Evolutionary conservation across 106 monocot genomes (phyloP).

Genomic region (Dioscorea zingiberensis): DNA sequence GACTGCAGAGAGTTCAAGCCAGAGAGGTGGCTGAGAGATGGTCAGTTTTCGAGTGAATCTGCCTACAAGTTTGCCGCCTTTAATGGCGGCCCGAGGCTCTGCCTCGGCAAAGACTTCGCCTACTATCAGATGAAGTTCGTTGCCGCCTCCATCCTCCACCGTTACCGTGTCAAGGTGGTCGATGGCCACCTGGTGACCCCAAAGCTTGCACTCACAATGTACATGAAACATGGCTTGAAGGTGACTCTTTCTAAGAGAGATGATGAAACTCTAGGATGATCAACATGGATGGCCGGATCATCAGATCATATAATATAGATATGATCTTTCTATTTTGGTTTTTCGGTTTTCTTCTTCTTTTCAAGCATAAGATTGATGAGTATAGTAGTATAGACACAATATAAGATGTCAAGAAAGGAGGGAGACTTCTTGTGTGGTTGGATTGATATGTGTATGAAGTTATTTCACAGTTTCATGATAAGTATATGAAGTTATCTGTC

Average conservation of each 20-base stretch:
- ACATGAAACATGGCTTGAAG: conserved; percentile 85
- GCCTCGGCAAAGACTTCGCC: conserved; percentile 92
- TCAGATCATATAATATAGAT: too few relatives aligned
- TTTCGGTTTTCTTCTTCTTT: too few relatives aligned
- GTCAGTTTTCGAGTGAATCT: conserved; percentile 55
- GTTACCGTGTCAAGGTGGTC: conserved; percentile 70
- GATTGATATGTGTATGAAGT: too few relatives aligned
- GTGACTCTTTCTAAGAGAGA: conserved; percentile 28
- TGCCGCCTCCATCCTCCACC: conserved; percentile 59
- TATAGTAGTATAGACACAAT: too few relatives aligned
- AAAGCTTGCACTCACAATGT: conserved; percentile 89
- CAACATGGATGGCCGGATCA: too few relatives aligned
- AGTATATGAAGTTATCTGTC: too few relatives aligned
- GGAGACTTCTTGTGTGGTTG: too few relatives aligned
- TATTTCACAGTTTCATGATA: too few relatives aligned
- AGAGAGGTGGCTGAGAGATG: conserved; percentile 52
- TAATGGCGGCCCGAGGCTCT: conserved; percentile 90
- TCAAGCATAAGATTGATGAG: too few relatives aligned
- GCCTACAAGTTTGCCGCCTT: conserved; percentile 95
- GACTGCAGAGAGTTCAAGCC: conserved; percentile 89
- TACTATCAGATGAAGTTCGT: conserved; percentile 95
- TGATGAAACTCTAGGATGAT: too few relatives aligned
- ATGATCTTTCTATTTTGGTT: too few relatives aligned
- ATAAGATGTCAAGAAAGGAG: too few relatives aligned
- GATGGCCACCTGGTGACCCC: conserved; percentile 57